Conservation (phyloP, 208 protist genomes). For the Naegleria lovaniensis region DNA sequence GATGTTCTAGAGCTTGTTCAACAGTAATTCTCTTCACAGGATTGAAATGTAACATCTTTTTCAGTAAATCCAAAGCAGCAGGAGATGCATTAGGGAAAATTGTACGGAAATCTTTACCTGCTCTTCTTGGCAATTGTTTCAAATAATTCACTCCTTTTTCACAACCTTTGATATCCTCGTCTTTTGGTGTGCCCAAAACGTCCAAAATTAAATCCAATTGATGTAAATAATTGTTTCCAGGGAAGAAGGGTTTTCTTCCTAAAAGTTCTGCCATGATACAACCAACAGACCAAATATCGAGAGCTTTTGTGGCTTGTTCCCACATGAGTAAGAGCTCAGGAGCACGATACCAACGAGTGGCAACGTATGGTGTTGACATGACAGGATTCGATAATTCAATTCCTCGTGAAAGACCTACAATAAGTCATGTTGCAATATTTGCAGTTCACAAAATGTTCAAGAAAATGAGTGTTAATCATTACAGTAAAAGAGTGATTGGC, state of each 20-base stretch:
- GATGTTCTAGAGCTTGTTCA: slow-evolving; percentile 39
- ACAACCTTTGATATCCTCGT: neutral
- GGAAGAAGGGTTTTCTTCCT: slow-evolving; percentile 78
- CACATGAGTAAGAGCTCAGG: slow-evolving; percentile 92
- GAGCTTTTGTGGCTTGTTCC: slow-evolving; percentile 42
- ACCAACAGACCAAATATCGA: slow-evolving; percentile 81
- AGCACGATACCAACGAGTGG: slow-evolving; percentile 96
- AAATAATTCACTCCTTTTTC: neutral
- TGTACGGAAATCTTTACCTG: neutral
- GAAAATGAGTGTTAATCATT: no score
- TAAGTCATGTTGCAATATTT: slow-evolving; percentile 79
- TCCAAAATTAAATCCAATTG: slow-evolving; percentile 94
- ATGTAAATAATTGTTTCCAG: slow-evolving; percentile 83
- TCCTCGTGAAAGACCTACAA: slow-evolving; percentile 81
- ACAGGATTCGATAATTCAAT: slow-evolving; percentile 37
- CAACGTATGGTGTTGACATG: slow-evolving; percentile 82
- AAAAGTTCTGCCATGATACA: slow-evolving; percentile 79
- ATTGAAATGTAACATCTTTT: slow-evolving; percentile 41
- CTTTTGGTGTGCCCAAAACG: slow-evolving; percentile 65
- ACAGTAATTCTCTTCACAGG: slow-evolving; percentile 37
- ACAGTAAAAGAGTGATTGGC: no score
- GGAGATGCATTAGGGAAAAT: neutral
- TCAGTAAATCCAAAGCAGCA: slow-evolving; percentile 37
- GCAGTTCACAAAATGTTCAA: no score
- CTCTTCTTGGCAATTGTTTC: neutral